Conservation (phyloP, 139 green algal genomes). For the Mychonastes homosphaera region DNA sequence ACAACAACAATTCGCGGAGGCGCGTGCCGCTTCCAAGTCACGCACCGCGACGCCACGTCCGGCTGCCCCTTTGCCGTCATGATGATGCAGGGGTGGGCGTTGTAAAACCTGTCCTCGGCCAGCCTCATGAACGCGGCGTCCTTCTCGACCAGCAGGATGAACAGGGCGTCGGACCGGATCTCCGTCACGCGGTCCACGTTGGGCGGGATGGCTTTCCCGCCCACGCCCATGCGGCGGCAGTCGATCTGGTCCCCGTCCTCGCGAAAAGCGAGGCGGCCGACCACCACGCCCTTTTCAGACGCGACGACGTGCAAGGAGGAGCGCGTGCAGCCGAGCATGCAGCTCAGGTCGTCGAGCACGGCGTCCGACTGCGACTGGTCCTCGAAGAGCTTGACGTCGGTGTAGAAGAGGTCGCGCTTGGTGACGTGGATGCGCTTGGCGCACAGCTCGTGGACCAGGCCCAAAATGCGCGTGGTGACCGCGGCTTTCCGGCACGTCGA, state of each 20-base stretch:
- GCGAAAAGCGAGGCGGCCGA: constrained; percentile 73
- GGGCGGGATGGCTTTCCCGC: constrained; percentile 91
- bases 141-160: constrained; percentile 97
- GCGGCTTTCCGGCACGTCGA: constrained; percentile 61
- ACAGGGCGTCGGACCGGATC: constrained; percentile 72
- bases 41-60: constrained; percentile 79
- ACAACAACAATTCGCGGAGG: not conserved
- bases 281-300: constrained; percentile 93
- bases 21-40: not conserved
- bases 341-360: constrained; percentile 87
- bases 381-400: constrained; percentile 95
- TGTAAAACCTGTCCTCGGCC: constrained; percentile 90
- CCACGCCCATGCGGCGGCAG: constrained; percentile 88
- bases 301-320: constrained; percentile 85
- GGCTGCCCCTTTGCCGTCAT: constrained; percentile 95
- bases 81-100: constrained; percentile 94
- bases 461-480: constrained; percentile 81
- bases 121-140: constrained; percentile 90
- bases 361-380: constrained; percentile 74
- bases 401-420: constrained; percentile 96
- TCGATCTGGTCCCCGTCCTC: constrained; percentile 93
- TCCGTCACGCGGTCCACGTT: constrained; percentile 84
- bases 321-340: constrained; percentile 92
- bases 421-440: constrained; percentile 74
- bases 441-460: constrained; percentile 76